A percentile compares a stretch with the other conserved stretches of the same genome.
phyloP scores from a whole-genome alignment of 148 eudicot genomes.

The Fagopyrum tataricum region DNA sequence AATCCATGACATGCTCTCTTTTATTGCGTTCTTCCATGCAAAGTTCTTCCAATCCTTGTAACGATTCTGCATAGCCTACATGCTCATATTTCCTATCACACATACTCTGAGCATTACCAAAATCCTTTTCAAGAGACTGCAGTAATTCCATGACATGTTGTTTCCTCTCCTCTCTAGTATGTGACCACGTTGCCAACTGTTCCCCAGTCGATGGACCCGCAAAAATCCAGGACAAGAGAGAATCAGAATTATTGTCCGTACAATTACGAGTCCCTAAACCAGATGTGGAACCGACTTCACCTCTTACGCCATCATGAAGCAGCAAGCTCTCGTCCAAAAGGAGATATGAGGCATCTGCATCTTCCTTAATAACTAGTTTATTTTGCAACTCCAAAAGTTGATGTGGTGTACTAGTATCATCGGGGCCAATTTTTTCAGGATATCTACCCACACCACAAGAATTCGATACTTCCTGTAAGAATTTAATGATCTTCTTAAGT shows the following conservation, averaged over 20 bases:
- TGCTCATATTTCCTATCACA: constrained; percentile 73
- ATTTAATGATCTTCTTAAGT: constrained; percentile 62
- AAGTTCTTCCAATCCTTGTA: constrained; percentile 75
- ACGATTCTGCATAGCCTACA: constrained; percentile 66
- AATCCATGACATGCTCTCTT: constrained; percentile 50
- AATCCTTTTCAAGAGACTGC: constrained; percentile 66
- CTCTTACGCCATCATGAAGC: constrained; percentile 23
- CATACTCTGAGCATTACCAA: constrained; percentile 52
- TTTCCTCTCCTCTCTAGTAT: constrained; percentile 52
- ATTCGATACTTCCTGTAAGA: constrained; percentile 62
- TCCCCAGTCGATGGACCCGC: constrained; percentile 52
- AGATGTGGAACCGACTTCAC: constrained; percentile 25
- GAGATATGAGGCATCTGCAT: constrained; percentile 54
- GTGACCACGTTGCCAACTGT: constrained; percentile 59
- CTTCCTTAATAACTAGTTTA: constrained; percentile 51
- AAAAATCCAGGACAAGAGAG: constrained; percentile 80
- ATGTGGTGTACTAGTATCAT: constrained; percentile 27
- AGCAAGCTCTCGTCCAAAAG: constrained; percentile 54
- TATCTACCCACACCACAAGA: constrained; percentile 61
- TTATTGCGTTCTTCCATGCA: constrained; percentile 74
- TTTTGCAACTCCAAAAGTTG: constrained; percentile 37
- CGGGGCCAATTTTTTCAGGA: constrained; percentile 50
- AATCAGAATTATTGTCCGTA: constrained; percentile 32
- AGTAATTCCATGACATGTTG: constrained; percentile 64
- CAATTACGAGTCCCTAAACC: constrained; percentile 5